Evolutionary conservation across 768 basidiomycete genomes (phyloP).

Genomic region (Arthromyces matolae): DNA sequence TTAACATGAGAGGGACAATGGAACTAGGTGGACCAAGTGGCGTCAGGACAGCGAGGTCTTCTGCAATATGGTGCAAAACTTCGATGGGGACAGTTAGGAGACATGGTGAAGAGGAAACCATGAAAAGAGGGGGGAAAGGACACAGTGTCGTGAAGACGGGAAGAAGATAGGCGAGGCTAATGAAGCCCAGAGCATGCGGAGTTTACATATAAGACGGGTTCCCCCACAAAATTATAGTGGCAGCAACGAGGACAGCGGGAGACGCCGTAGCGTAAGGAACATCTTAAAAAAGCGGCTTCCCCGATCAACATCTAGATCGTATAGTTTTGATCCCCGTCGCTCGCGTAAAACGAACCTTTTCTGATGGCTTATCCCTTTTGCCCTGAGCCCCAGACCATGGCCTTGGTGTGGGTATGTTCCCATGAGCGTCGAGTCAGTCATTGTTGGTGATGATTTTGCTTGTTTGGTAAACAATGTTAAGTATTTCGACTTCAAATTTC

Average conservation of each 20-base stretch:
- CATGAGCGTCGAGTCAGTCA: background rate
- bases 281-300: background rate
- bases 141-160: no score
- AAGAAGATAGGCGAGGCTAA: background rate
- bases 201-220: background rate
- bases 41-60: background rate
- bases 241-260: background rate
- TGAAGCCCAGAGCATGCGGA: background rate
- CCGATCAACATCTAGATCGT: background rate
- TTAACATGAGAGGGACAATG: slow-evolving; percentile 45
- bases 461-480: no score
- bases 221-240: background rate
- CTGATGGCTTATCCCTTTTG: no score
- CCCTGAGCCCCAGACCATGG: background rate
- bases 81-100: background rate
- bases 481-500: no score
- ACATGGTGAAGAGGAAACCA: background rate
- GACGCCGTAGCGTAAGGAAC: background rate
- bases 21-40: slow-evolving; percentile 43
- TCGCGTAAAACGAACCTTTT: background rate
- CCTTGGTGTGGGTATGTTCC: background rate
- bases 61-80: background rate
- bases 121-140: background rate
- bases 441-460: background rate
- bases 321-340: slow-evolving; percentile 4